Evolutionary conservation across 164 flowering plant genomes (phyloP).

Genomic region (Houttuynia cordata): DNA sequence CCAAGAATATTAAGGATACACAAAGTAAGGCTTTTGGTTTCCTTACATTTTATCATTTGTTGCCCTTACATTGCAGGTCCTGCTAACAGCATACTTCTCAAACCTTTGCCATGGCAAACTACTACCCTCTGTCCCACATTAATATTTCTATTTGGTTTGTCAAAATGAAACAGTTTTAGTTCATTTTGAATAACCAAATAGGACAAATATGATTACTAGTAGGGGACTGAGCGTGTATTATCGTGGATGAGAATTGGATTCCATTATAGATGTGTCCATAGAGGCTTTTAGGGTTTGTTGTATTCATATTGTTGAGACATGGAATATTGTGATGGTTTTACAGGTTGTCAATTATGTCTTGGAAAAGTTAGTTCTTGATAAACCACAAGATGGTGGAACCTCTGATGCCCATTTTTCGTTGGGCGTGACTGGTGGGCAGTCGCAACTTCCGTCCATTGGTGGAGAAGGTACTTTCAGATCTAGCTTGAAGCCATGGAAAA

Average conservation of each 20-base stretch:
- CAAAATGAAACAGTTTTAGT: too few species aligned
- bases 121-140: too few species aligned
- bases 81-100: background rate
- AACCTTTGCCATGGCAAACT: too few species aligned
- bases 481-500: conserved; percentile 65
- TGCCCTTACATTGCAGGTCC: background rate
- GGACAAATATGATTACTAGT: too few species aligned
- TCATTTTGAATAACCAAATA: too few species aligned
- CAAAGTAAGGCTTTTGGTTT: conserved; percentile 35
- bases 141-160: too few species aligned
- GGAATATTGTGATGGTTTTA: conserved; percentile 3
- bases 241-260: too few species aligned
- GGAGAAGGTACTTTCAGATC: conserved; percentile 55
- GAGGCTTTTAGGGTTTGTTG: background rate
- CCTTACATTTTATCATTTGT: background rate
- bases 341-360: conserved; percentile 87
- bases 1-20: conserved; percentile 92
- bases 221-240: too few species aligned
- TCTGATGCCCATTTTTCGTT: conserved; percentile 46
- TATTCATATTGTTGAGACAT: background rate
- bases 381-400: conserved; percentile 42
- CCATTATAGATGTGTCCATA: too few species aligned
- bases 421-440: conserved; percentile 33
- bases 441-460: conserved; percentile 29
- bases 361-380: conserved; percentile 86